Conservation (phyloP, 2,329 filamentous ascomycete species). For the Nemania abortiva region DNA sequence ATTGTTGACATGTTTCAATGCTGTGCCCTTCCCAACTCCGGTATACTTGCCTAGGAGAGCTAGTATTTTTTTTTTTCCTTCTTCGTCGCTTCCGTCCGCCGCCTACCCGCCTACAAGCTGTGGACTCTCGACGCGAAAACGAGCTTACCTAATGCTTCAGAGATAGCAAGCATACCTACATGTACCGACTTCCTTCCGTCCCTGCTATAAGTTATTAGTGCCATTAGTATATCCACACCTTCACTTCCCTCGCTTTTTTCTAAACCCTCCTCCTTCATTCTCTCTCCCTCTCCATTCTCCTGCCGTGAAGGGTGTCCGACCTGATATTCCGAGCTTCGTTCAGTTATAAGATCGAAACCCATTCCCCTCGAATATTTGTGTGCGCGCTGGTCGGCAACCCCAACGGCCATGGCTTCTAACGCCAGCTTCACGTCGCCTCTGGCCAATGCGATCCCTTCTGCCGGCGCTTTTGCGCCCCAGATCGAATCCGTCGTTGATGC, state of each 20-base stretch:
- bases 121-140: neutral
- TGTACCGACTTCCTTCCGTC: neutral
- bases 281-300: neutral
- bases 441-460: slow-evolving; percentile 68
- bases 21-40: neutral
- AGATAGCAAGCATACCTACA: neutral
- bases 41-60: neutral
- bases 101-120: neutral
- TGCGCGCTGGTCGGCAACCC: slow-evolving; percentile 31
- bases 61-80: slow-evolving; percentile 7
- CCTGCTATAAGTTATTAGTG: slow-evolving; percentile 14
- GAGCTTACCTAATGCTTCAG: slow-evolving; percentile 8
- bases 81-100: neutral
- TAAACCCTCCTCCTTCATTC: slow-evolving; percentile 7
- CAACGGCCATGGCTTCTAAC: slow-evolving; percentile 66
- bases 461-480: slow-evolving; percentile 65
- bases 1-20: slow-evolving; percentile 7
- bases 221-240: slow-evolving; percentile 13
- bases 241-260: neutral
- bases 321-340: neutral
- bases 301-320: neutral
- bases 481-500: slow-evolving; percentile 67
- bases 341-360: neutral
- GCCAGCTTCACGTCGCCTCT: slow-evolving; percentile 75
- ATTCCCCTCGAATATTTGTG: slow-evolving; percentile 12